Conservation (phyloP, 805 yeast species). For the Barnettozyma vustinii region DNA sequence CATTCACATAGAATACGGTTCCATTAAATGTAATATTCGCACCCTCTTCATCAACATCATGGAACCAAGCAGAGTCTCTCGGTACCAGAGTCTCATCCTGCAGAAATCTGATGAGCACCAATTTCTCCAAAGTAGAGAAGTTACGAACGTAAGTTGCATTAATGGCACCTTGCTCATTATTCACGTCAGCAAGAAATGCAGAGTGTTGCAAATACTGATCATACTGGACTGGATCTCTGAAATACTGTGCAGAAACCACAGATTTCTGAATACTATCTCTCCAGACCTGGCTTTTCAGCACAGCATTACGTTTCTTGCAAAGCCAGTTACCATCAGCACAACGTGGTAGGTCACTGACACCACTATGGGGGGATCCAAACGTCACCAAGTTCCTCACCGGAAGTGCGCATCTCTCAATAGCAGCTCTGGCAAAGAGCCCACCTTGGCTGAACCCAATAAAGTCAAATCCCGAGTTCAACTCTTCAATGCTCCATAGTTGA, state of each 20-base stretch:
- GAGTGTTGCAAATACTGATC: conserved; percentile 53
- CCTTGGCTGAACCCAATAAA: conserved; percentile 83
- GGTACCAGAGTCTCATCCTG: conserved; percentile 70
- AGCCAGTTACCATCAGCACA: conserved; percentile 54
- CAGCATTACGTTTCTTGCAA: conserved; percentile 47
- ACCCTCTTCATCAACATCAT: conserved; percentile 44
- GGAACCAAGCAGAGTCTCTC: conserved; percentile 64
- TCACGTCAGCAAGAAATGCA: conserved; percentile 54
- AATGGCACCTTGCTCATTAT: conserved; percentile 46
- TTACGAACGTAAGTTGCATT: conserved; percentile 39
- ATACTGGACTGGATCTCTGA: conserved; percentile 52
- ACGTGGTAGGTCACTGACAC: conserved; percentile 61
- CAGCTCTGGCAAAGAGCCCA: conserved; percentile 69
- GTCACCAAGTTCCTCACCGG: conserved; percentile 52
- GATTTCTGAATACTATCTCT: conserved; percentile 46
- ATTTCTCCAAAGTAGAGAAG: conserved; percentile 38
- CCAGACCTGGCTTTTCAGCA: conserved; percentile 60
- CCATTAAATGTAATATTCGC: conserved; percentile 38
- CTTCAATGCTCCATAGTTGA: conserved; percentile 40
- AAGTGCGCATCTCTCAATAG: conserved; percentile 51
- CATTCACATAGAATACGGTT: conserved; percentile 45
- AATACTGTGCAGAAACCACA: conserved; percentile 71
- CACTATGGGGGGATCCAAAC: conserved; percentile 80
- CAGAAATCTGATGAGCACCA: conserved; percentile 56
- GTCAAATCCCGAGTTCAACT: conserved; percentile 53